phyloP scores from a whole-genome alignment of 139 green algal genomes.

The Volvox reticuliferus region DNA sequence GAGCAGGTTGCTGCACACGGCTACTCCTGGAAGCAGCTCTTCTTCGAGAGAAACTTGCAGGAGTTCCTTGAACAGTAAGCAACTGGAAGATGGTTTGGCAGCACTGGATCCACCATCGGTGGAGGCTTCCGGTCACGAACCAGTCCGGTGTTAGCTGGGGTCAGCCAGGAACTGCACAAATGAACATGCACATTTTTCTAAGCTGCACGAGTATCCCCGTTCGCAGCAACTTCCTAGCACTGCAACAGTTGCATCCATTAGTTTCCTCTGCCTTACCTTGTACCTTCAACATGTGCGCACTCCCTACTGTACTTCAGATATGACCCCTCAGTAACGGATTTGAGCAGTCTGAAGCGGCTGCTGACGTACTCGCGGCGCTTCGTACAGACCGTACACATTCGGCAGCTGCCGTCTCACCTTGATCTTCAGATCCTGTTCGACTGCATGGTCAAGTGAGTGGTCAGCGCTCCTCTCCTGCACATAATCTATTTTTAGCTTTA shows the following conservation, averaged over 20 bases:
- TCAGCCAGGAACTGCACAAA: no score
- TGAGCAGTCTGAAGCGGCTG: slow-evolving; percentile 72
- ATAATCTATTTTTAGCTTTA: no score
- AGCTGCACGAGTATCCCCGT: no score
- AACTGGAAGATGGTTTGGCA: no score
- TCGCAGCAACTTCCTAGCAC: no score
- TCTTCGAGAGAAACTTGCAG: slow-evolving; percentile 86
- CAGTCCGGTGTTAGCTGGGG: no score
- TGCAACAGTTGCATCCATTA: no score
- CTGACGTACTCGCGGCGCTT: slow-evolving; percentile 77
- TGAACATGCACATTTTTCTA: no score
- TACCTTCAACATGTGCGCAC: neutral
- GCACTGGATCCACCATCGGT: no score
- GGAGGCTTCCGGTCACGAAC: no score
- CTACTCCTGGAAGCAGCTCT: slow-evolving; percentile 88
- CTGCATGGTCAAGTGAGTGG: slow-evolving; percentile 70
- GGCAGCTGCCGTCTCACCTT: slow-evolving; percentile 85
- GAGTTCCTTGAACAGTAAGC: slow-evolving; percentile 78
- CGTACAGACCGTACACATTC: slow-evolving; percentile 77
- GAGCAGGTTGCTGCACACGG: slow-evolving; percentile 66
- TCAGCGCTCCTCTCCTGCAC: no score
- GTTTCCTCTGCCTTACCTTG: neutral
- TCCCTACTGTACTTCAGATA: slow-evolving; percentile 55
- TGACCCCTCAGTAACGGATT: slow-evolving; percentile 58
- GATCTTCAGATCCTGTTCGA: slow-evolving; percentile 84